Evolutionary conservation across 2,329 filamentous ascomycete genomes (phyloP).

Genomic region (Aspergillus uvarum): DNA sequence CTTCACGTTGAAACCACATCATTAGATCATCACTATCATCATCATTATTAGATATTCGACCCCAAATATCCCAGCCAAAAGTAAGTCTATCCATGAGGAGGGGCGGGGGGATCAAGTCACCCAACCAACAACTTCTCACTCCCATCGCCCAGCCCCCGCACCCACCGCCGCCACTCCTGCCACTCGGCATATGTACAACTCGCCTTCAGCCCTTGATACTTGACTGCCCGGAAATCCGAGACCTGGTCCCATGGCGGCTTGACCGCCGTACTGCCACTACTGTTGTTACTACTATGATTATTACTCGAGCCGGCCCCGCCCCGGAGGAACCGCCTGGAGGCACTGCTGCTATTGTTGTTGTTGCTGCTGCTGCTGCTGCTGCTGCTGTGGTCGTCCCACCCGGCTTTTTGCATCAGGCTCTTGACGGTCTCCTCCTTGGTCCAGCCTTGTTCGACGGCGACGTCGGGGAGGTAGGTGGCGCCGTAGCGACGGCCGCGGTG

Average conservation of each 20-base stretch:
- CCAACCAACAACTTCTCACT: constrained; percentile 23
- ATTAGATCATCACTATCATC: neutral
- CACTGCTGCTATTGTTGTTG: constrained; percentile 32
- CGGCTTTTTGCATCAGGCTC: constrained; percentile 90
- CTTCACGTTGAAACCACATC: neutral
- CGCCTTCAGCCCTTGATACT: constrained; percentile 83
- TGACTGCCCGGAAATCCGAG: constrained; percentile 68
- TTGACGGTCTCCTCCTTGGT: constrained; percentile 86
- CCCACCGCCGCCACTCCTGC: constrained; percentile 77
- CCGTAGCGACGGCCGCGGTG: constrained; percentile 72
- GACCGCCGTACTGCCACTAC: constrained; percentile 13
- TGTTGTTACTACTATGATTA: constrained; percentile 32
- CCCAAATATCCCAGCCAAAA: neutral
- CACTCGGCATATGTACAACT: constrained; percentile 70
- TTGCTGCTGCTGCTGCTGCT: constrained; percentile 25
- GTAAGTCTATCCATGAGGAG: neutral
- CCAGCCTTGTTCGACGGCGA: constrained; percentile 91
- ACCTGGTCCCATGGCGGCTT: constrained; percentile 69
- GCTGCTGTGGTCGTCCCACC: constrained; percentile 65
- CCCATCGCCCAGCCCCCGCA: constrained; percentile 39
- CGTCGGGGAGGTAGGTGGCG: constrained; percentile 88
- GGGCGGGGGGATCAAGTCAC: neutral
- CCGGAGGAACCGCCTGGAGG: constrained; percentile 39
- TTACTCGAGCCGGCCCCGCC: constrained; percentile 15
- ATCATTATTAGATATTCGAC: constrained; percentile 51